These are phyloP conservation scores for Alternaria viburni DNA, from an alignment of 2,329 filamentous ascomycete species.

Conservation along the genomic window DNA sequence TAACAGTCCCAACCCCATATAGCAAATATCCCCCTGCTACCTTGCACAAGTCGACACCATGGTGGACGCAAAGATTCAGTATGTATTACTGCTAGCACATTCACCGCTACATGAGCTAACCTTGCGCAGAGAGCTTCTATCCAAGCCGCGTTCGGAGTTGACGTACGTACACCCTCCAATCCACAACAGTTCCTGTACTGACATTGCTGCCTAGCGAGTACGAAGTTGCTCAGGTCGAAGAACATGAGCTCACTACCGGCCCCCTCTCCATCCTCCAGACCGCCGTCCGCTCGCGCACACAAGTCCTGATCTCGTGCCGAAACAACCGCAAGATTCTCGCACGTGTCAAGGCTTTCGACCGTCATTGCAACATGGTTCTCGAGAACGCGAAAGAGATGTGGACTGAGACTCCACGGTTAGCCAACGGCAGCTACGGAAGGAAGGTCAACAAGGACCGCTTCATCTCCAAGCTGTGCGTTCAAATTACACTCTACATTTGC, in stretches of 20 bases:
- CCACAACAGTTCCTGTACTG: constrained; percentile 16
- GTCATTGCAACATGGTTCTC: constrained; percentile 98
- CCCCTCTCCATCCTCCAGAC: constrained; percentile 95
- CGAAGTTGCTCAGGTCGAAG: constrained; percentile 81
- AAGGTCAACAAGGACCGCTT: constrained; percentile 98
- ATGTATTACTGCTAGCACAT: constrained; percentile 17
- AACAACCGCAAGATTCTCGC: constrained; percentile 98
- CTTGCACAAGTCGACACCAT: constrained; percentile 17
- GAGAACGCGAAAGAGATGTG: constrained; percentile 99
- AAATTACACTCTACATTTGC: background rate
- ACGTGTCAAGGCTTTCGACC: constrained; percentile 96
- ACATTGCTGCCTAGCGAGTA: constrained; percentile 70
- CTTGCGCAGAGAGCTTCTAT: constrained; percentile 77
- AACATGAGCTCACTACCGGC: constrained; percentile 79
- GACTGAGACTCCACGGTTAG: constrained; percentile 87
- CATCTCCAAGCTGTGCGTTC: constrained; percentile 90
- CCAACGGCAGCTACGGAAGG: constrained; percentile 85
- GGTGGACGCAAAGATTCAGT: constrained; percentile 55
- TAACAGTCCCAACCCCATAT: constrained; percentile 2
- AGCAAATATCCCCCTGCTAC: background rate
- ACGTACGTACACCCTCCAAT: constrained; percentile 67
- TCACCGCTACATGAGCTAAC: constrained; percentile 26
- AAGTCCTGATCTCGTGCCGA: constrained; percentile 95
- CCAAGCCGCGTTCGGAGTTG: constrained; percentile 87
- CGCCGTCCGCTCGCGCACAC: constrained; percentile 89